These are phyloP conservation scores for Plasmodium fragile DNA, from an alignment of 169 alveolate species.

Conservation along the genomic window DNA sequence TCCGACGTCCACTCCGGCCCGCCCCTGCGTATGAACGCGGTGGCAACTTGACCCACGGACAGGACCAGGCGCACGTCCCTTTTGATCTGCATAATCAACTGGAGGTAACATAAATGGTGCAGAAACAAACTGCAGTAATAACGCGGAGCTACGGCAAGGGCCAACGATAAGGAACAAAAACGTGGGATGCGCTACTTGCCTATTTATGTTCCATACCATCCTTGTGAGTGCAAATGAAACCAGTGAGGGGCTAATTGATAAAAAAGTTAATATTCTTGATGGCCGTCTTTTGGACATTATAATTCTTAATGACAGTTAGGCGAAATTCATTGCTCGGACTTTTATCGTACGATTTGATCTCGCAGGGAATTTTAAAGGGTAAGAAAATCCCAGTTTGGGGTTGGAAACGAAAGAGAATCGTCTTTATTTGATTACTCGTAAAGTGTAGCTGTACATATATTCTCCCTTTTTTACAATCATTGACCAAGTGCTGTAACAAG, in stretches of 20 bases:
- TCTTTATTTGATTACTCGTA: constrained; percentile 21
- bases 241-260: constrained; percentile 21
- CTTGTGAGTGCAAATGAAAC: neutral
- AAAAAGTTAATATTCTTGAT: constrained; percentile 58
- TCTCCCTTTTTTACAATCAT: constrained; percentile 56
- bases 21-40: neutral
- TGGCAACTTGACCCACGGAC: neutral
- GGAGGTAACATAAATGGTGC: neutral
- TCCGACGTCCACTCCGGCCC: neutral
- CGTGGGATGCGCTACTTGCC: neutral
- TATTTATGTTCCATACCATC: neutral
- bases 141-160: neutral
- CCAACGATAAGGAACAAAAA: neutral
- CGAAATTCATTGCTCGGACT: constrained; percentile 35
- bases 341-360: neutral
- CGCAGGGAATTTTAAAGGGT: constrained; percentile 64
- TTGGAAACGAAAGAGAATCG: constrained; percentile 47
- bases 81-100: neutral
- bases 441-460: constrained; percentile 53
- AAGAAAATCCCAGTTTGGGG: constrained; percentile 54
- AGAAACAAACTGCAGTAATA: neutral
- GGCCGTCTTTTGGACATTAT: constrained; percentile 45
- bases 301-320: constrained; percentile 30
- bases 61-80: neutral
- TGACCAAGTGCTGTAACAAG: neutral